These are phyloP conservation scores for Zopfochytrium polystomum DNA, from an alignment of 371 early-diverging fungal genomes.

Conservation along the genomic window DNA sequence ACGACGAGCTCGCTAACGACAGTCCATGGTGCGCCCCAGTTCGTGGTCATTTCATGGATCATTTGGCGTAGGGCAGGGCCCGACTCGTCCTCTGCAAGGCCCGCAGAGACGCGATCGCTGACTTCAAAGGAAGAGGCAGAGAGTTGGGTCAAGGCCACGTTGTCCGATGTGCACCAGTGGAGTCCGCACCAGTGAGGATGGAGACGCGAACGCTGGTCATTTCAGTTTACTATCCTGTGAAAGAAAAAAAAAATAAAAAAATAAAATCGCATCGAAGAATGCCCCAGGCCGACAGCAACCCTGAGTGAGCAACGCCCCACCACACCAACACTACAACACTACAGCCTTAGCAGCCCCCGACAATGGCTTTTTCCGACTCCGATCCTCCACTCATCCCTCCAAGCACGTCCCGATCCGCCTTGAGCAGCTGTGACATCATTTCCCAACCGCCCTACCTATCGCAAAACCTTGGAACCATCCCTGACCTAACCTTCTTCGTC, in stretches of 20 bases:
- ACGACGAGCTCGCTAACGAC: slow-evolving; percentile 21
- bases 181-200: slow-evolving; percentile 16
- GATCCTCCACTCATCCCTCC: background rate
- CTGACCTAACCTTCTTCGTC: no score
- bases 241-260: no score
- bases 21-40: background rate
- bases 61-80: slow-evolving; percentile 34
- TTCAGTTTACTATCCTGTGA: background rate
- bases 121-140: slow-evolving; percentile 21
- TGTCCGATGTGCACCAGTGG: no score
- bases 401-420: no score
- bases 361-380: background rate
- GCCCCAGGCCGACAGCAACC: no score
- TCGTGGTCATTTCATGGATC: slow-evolving; percentile 7
- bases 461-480: no score
- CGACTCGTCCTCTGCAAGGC: slow-evolving; percentile 37
- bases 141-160: background rate
- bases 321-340: background rate
- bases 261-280: no score
- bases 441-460: background rate
- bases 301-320: no score
- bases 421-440: background rate
- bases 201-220: slow-evolving; percentile 3
- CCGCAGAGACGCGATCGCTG: slow-evolving; percentile 44
- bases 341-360: background rate